Evolutionary conservation across 2,329 filamentous ascomycete genomes (phyloP).

Genomic region (Celoporthe dispersa): DNA sequence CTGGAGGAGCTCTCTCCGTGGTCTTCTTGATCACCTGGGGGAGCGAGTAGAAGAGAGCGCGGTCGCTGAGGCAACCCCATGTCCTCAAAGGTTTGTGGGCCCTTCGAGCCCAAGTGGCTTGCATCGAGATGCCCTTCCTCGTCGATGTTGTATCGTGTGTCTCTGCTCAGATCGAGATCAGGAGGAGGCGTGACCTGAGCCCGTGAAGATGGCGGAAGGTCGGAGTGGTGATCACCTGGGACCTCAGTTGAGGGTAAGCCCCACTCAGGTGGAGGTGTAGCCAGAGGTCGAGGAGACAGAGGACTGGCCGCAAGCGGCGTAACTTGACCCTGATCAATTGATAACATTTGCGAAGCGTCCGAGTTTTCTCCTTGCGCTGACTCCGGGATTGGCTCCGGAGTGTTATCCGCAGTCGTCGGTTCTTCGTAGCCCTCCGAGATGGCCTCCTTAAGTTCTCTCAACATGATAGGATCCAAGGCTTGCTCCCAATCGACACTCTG

Average conservation of each 20-base stretch:
- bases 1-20: conserved; percentile 11
- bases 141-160: not conserved
- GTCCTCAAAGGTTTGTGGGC: conserved; percentile 24
- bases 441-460: not conserved
- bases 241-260: not conserved
- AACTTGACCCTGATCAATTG: conserved; percentile 9
- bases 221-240: not conserved
- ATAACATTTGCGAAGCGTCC: conserved; percentile 3
- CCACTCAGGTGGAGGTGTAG: conserved; percentile 21
- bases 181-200: conserved; percentile 3
- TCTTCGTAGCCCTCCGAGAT: not conserved
- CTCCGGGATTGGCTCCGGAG: conserved; percentile 7
- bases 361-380: conserved; percentile 3
- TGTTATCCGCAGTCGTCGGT: not conserved
- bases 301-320: conserved; percentile 23
- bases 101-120: not conserved
- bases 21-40: conserved; percentile 16
- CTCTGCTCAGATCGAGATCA: conserved; percentile 1
- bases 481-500: conserved; percentile 23
- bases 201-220: not conserved
- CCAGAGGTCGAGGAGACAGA: conserved; percentile 22
- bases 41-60: not conserved
- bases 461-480: not conserved
- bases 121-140: conserved; percentile 15
- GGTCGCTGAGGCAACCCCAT: conserved; percentile 19